Evolutionary conservation across 2,329 filamentous ascomycete species (phyloP), one percentile per base, ranked within the genome.

Genomic region (Talaromyces sp.): DNA sequence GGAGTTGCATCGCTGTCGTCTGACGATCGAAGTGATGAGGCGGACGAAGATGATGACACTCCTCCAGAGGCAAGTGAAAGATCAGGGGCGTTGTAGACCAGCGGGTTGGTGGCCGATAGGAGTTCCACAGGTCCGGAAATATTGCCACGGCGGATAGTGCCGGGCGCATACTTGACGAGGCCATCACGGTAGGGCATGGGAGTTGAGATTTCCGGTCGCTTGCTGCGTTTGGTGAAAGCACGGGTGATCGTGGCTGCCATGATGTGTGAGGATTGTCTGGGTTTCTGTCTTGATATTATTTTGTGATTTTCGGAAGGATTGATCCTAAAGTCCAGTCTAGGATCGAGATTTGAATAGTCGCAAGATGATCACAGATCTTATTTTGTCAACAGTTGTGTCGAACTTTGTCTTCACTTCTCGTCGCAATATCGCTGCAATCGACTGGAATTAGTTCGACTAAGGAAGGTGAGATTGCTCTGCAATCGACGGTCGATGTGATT

Each of bases 31-130:
- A 82, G 73, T 7, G 79, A 83, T 7, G 85, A 86, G 11, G 82
- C 81, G n/a, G 83, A 79, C 2, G 85, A 82, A 33, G 84, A 81
- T 24, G 72, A 73, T 33, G 78, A 76, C 9, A 76, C 73, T 13
- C 64, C 73, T 8, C 64, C 49, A 59, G 73, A 77, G 52, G 82
- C 81, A 67, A 97, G 88, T 50, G 82, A 81, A 68, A 97, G 88
- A 74, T 97, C 90, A 60, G 94, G 94, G 10, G 95, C 93, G 74
- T 94, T 94, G 84, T 97, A 97, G 8, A 92, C 93, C 63, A 97
- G 89, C 86, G 96, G 92, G 79, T 98, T 99, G 71, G 95, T 98
- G 5, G 94, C 97, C 66, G 95, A 96, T 58, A 97, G 83, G 68
- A 99, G 85, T 78, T 93, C 89, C 62, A 97, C 85, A 0, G 95